phyloP scores from a whole-genome alignment of 768 basidiomycete species.

The Xerocomellus intermedius region DNA sequence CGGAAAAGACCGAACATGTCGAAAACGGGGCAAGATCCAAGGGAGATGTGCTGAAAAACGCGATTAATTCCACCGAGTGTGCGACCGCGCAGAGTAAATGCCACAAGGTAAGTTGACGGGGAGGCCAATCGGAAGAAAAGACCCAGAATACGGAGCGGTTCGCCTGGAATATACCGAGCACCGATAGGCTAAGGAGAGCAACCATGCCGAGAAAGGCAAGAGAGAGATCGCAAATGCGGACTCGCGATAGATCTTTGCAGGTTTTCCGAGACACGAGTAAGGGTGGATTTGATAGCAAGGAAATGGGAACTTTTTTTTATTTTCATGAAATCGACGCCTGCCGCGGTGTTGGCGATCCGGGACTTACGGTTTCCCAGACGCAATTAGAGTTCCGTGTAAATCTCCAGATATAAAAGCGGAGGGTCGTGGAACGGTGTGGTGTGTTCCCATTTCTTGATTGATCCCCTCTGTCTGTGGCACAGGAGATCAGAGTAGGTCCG shows the following conservation, averaged over 20 bases:
- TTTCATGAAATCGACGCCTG: constrained; percentile 27
- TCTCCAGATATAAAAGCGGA: constrained; percentile 31
- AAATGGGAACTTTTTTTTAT: constrained; percentile 27
- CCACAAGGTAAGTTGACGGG: constrained; percentile 40
- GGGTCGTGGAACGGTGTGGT: constrained; percentile 4
- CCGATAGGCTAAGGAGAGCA: constrained; percentile 40
- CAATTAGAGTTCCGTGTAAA: constrained; percentile 33
- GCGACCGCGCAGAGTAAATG: constrained; percentile 26
- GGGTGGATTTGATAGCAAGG: constrained; percentile 29
- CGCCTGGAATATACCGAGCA: constrained; percentile 37
- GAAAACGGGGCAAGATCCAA: constrained; percentile 41
- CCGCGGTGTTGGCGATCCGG: constrained; percentile 30
- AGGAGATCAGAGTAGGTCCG: not conserved
- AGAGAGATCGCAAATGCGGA: constrained; percentile 16
- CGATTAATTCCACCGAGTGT: constrained; percentile 33
- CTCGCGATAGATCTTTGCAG: constrained; percentile 22
- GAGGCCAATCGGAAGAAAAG: constrained; percentile 49
- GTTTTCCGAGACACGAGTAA: constrained; percentile 29
- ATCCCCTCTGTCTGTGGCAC: not conserved
- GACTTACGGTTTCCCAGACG: constrained; percentile 18
- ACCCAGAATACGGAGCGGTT: constrained; percentile 46
- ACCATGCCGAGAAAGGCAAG: constrained; percentile 33
- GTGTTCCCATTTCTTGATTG: constrained; percentile 16
- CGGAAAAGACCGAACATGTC: constrained; percentile 30
- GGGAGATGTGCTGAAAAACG: constrained; percentile 42